Conservation (phyloP, 306 rosid genomes). For the Luffa acutangula region DNA sequence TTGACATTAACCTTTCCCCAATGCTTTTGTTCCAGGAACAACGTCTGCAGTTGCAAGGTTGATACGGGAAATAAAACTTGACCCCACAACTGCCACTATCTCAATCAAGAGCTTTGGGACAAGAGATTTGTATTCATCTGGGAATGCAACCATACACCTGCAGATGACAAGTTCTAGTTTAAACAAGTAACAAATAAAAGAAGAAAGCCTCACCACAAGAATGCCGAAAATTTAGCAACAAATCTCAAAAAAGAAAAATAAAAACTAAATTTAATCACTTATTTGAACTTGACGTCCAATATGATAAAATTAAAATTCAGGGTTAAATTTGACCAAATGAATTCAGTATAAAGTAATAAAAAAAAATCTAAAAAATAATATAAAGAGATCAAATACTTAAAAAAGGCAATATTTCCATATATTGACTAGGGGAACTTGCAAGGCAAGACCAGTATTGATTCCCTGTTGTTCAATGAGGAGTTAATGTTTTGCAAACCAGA, state of each 20-base stretch:
- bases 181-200: constrained; percentile 5
- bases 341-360: not conserved
- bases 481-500: not conserved
- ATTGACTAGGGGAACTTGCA: not conserved
- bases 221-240: not conserved
- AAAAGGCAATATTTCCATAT: not conserved
- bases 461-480: not conserved
- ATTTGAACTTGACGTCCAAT: not conserved
- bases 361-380: not conserved
- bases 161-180: constrained; percentile 14
- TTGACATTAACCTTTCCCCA: constrained; percentile 64
- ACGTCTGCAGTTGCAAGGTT: constrained; percentile 73
- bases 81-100: constrained; percentile 66
- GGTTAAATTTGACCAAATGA: not conserved
- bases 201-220: not conserved
- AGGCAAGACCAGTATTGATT: not conserved
- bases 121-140: constrained; percentile 70
- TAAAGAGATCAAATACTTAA: not conserved
- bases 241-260: not conserved
- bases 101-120: constrained; percentile 83
- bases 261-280: not conserved
- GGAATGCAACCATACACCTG: constrained; percentile 93
- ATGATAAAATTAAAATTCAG: not conserved
- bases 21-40: constrained; percentile 91
- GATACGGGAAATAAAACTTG: constrained; percentile 78